These are phyloP conservation scores for Sedum album DNA, from an alignment of 164 flowering plant species.

Conservation along the genomic window DNA sequence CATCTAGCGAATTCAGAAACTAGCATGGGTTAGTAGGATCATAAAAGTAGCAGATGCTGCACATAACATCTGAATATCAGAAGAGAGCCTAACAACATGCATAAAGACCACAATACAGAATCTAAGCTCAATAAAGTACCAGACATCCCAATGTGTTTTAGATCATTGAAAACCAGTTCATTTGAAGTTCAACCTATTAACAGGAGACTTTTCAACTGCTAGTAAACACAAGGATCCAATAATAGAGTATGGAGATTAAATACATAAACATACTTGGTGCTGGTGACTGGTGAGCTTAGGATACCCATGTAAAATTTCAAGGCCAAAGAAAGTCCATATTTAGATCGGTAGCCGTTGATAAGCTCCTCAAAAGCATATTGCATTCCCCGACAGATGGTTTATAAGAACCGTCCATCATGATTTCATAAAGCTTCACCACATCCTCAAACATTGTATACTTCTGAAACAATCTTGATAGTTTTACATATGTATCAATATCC, in stretches of 20 bases:
- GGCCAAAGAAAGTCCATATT: no score
- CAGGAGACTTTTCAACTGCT: background rate
- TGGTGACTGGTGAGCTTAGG: background rate
- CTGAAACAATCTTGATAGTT: slow-evolving; percentile 60
- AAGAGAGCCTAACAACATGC: slow-evolving; percentile 3
- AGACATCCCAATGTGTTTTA: background rate
- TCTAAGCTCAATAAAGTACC: background rate
- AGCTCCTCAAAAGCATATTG: no score
- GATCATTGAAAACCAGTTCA: background rate
- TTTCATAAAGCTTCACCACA: slow-evolving; percentile 76
- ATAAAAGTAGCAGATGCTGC: slow-evolving; percentile 5
- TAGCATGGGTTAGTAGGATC: no score
- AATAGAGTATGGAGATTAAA: background rate
- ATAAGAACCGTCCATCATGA: no score
- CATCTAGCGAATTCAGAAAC: no score
- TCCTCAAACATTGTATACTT: slow-evolving; percentile 64
- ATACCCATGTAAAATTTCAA: no score
- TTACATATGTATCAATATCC: slow-evolving; percentile 73
- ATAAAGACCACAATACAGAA: background rate
- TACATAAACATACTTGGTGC: background rate
- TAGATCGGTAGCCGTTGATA: no score
- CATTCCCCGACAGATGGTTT: no score
- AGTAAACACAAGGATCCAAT: background rate
- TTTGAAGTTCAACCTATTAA: background rate
- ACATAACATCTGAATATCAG: background rate